Conservation (phyloP, 257 asterid species). For the Plantago ovata region DNA sequence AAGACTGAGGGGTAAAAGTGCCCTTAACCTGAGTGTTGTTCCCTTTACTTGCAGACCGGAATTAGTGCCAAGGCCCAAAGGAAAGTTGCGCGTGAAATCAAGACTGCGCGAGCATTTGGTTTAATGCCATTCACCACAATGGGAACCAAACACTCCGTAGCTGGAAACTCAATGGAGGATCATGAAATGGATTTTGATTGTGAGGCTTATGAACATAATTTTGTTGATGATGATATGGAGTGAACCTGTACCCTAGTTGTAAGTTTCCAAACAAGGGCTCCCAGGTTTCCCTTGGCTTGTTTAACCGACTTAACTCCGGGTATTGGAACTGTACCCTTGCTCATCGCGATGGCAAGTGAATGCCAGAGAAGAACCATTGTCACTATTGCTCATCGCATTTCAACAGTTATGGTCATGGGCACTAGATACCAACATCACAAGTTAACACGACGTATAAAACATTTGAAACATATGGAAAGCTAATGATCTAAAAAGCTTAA, state of each 20-base stretch:
- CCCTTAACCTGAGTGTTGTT: too few relatives aligned
- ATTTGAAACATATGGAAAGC: too few relatives aligned
- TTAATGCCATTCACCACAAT: slow-evolving; percentile 93
- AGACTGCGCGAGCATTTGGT: slow-evolving; percentile 95
- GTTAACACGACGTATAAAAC: too few relatives aligned
- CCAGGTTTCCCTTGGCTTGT: slow-evolving; percentile 79
- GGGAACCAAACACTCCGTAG: slow-evolving; percentile 74
- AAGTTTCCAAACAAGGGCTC: slow-evolving; percentile 91
- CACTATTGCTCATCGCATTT: slow-evolving; percentile 91
- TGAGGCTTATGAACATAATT: slow-evolving; percentile 31
- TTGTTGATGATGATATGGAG: slow-evolving; percentile 37
- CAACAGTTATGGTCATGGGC: slow-evolving; percentile 75
- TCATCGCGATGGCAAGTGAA: slow-evolving; percentile 54
- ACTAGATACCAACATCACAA: too few relatives aligned
- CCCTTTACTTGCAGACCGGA: slow-evolving; percentile 35
- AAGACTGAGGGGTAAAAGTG: neutral
- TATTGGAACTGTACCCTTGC: slow-evolving; percentile 79
- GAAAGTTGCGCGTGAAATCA: slow-evolving; percentile 73
- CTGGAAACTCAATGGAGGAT: slow-evolving; percentile 68
- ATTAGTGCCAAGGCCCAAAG: slow-evolving; percentile 59
- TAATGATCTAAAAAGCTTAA: too few relatives aligned
- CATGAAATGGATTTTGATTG: slow-evolving; percentile 34
- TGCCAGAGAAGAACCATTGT: slow-evolving; percentile 53
- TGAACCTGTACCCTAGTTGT: slow-evolving; percentile 32
- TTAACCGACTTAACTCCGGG: slow-evolving; percentile 79